Base-by-base conservation (phyloP, 2,329 filamentous ascomycete species). In the Tympanopsis confertula region DNA sequence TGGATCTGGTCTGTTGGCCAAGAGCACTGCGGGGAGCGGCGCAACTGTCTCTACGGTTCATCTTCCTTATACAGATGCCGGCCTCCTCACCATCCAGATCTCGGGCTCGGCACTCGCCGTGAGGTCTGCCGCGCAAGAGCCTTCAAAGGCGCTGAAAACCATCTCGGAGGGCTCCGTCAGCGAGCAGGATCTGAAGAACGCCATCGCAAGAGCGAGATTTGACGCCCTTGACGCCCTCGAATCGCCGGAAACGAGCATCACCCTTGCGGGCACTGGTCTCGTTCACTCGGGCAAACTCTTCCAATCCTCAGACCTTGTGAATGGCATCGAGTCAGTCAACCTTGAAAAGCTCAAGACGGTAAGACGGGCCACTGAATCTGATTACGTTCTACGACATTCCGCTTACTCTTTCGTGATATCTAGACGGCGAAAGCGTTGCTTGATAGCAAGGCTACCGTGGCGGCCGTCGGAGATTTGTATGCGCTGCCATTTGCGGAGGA, bases 401-500 rank as follows among this genome's bases (percentile, higher is more conserved):
- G 36, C 38, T 37, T 15, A 26, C 41, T 29, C 20, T 36, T 17
- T 29, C 18, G 30, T 15, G 28, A 20, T 41, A 7, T 37, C 36
- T 55, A 96, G 88, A 78, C 82, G 55, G 88, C 88, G 55, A 93
- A 94, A 72, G 69, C 80, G 56, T 73, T 95, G 50, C 69, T 96
- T 47, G 82, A 88, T 48, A 78, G 78, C 62, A 96, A 88, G 74
- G 88, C 89, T 37, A 82, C 86, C 38, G 84, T 95, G 45, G 82
- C 86, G 44, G 73, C 86, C 41, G 87, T 96, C 45, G 91, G 91
- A 61, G 91, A 98, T 59, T 74, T 98, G 51, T 82, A 86, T 62
- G 74, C 82, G 53, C 78, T 98, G 57, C 91, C 91, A 41, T 98
- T 82, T 58, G 91, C 87, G 48, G 85, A 88, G 65, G 91, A 98